Conservation (phyloP, 768 basidiomycete species). For the Suillus weaverae region DNA sequence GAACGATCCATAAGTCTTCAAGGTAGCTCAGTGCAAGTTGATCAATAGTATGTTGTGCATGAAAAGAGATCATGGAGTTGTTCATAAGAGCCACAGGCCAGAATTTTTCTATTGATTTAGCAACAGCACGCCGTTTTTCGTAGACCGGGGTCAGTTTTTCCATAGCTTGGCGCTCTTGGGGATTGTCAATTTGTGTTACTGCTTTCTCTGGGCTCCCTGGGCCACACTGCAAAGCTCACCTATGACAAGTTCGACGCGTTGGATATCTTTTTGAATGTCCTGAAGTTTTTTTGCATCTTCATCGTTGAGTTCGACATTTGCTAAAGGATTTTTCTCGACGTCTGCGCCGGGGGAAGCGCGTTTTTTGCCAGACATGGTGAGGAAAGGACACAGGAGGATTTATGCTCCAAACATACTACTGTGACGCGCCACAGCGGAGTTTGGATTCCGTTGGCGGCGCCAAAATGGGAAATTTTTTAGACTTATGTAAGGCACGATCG, state of each 20-base stretch:
- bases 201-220: background rate
- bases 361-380: conserved; percentile 52
- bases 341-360: conserved; percentile 81
- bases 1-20: conserved; percentile 81
- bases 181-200: conserved; percentile 12
- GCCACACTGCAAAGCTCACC: conserved; percentile 46
- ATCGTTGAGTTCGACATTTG: conserved; percentile 66
- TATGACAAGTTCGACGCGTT: conserved; percentile 68
- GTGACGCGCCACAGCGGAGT: conserved; percentile 7
- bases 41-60: conserved; percentile 74
- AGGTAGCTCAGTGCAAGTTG: conserved; percentile 80
- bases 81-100: conserved; percentile 88
- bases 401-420: background rate
- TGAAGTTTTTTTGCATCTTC: conserved; percentile 72
- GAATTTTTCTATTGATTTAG: conserved; percentile 72
- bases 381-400: conserved; percentile 3
- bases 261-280: conserved; percentile 64
- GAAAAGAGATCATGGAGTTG: conserved; percentile 58
- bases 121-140: conserved; percentile 65
- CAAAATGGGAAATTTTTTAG: conserved; percentile 4
- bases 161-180: conserved; percentile 64
- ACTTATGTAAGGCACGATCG: background rate
- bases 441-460: background rate
- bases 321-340: conserved; percentile 67
- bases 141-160: conserved; percentile 59